Conservation (phyloP, 495 filamentous ascomycete species). For the Astrocystis sublimbata region DNA sequence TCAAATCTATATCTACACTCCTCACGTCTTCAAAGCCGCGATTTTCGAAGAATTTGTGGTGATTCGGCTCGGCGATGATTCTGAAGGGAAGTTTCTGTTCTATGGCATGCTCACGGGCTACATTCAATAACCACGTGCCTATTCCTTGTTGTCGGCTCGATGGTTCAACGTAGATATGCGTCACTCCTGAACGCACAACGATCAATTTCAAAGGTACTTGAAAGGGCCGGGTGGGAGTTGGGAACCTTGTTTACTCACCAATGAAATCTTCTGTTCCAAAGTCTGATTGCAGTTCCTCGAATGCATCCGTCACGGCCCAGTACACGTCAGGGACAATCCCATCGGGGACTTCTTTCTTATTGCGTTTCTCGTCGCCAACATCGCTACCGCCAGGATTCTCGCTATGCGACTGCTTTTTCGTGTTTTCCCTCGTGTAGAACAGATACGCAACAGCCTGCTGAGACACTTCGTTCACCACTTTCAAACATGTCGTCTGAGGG, state of each 20-base stretch:
- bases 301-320: background rate
- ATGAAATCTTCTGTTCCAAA: slow-evolving; percentile 2
- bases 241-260: slow-evolving; percentile 3
- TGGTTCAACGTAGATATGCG: slow-evolving; percentile 19
- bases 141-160: slow-evolving; percentile 11
- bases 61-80: slow-evolving; percentile 15
- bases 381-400: too few species aligned
- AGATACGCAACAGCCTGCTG: slow-evolving; percentile 13
- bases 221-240: background rate
- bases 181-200: slow-evolving; percentile 2
- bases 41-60: slow-evolving; percentile 15
- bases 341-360: background rate
- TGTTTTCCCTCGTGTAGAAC: background rate
- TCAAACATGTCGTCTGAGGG: slow-evolving; percentile 8
- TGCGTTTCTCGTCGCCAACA: too few species aligned
- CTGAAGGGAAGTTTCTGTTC: background rate
- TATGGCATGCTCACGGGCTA: background rate
- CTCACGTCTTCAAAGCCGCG: slow-evolving; percentile 13
- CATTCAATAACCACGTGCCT: slow-evolving; percentile 4
- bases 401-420: too few species aligned
- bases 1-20: slow-evolving; percentile 16
- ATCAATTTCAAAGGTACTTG: background rate
- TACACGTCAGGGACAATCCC: slow-evolving; percentile 9
- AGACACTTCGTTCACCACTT: slow-evolving; percentile 11
- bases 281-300: slow-evolving; percentile 1